Evolutionary conservation across 2,329 filamentous ascomycete genomes (phyloP).

Genomic region (Curvularia hawaiiensis): DNA sequence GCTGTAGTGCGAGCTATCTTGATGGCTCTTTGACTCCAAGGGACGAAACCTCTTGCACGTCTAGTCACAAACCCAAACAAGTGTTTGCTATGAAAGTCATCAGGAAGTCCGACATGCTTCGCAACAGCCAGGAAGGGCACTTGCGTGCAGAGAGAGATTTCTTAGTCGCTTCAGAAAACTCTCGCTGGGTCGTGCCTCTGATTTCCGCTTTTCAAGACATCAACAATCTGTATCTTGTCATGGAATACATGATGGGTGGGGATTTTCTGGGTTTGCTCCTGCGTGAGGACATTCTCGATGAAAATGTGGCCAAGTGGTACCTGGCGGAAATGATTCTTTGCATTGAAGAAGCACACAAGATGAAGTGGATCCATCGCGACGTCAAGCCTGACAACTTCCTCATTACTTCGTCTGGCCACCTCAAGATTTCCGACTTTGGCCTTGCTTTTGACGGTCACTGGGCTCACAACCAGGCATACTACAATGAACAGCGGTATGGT

Average conservation of each 20-base stretch:
- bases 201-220: slow-evolving; percentile 88
- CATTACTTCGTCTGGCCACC: slow-evolving; percentile 82
- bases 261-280: slow-evolving; percentile 90
- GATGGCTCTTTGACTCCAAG: slow-evolving; percentile 14
- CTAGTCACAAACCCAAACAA: slow-evolving; percentile 46
- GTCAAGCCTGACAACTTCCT: slow-evolving; percentile 98
- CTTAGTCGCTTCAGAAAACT: slow-evolving; percentile 85
- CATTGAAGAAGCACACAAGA: slow-evolving; percentile 86
- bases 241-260: slow-evolving; percentile 98
- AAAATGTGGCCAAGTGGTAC: slow-evolving; percentile 82
- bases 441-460: slow-evolving; percentile 95
- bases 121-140: slow-evolving; percentile 90
- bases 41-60: not conserved
- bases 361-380: slow-evolving; percentile 92
- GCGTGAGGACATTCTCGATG: slow-evolving; percentile 80
- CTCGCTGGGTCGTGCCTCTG: slow-evolving; percentile 86
- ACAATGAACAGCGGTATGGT: slow-evolving; percentile 79
- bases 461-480: slow-evolving; percentile 88
- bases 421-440: slow-evolving; percentile 97
- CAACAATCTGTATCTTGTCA: slow-evolving; percentile 85
- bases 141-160: slow-evolving; percentile 91
- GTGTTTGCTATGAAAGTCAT: slow-evolving; percentile 98
- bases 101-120: slow-evolving; percentile 89
- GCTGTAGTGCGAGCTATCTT: slow-evolving; percentile 18
- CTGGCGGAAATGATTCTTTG: slow-evolving; percentile 95